phyloP scores from a whole-genome alignment of 768 basidiomycete species.

The Pleurotus ostreatus region DNA sequence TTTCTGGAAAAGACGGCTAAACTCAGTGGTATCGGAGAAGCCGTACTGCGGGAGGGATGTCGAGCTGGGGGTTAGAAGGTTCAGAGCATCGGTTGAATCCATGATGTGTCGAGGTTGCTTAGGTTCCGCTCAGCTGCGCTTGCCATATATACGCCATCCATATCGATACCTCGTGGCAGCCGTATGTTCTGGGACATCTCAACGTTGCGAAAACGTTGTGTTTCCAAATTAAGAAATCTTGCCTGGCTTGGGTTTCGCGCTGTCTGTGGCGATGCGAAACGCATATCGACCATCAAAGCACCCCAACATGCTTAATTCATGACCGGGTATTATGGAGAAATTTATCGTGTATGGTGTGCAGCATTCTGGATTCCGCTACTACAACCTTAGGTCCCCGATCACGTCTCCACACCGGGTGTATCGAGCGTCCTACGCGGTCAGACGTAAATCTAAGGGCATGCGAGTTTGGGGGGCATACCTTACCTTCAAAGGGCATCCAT shows the following conservation, averaged over 20 bases:
- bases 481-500: no score
- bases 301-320: not conserved
- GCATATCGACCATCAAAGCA: not conserved
- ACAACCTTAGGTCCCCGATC: no score
- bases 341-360: no score
- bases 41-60: conserved; percentile 64
- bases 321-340: no score
- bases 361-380: no score
- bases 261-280: not conserved
- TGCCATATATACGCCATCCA: conserved; percentile 3
- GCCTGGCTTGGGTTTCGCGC: no score
- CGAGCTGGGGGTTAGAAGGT: conserved; percentile 9
- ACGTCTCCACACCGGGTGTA: no score
- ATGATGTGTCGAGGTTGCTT: not conserved
- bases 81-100: not conserved
- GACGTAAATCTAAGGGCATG: no score
- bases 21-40: conserved; percentile 60
- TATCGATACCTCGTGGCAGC: conserved; percentile 1
- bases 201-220: conserved; percentile 7
- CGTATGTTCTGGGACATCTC: conserved; percentile 2
- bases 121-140: not conserved
- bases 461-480: no score
- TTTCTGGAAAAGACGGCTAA: conserved; percentile 53
- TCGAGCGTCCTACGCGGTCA: no score
- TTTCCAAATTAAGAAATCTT: not conserved